Base-by-base conservation (phyloP, 2,329 filamentous ascomycete species). In the Westerdykella ornata region DNA sequence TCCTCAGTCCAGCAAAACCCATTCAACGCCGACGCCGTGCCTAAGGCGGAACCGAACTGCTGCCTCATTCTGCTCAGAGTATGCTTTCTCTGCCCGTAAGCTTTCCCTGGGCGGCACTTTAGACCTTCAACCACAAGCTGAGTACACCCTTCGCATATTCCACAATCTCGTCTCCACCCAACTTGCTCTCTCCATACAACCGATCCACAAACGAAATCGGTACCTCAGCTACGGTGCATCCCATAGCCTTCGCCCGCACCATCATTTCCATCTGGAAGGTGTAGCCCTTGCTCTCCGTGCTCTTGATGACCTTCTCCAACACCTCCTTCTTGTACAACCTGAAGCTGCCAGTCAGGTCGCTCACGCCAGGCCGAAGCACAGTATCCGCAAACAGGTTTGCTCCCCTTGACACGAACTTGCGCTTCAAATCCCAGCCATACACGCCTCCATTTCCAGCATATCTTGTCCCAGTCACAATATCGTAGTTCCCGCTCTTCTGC, bases 201-300 rank as follows among this genome's bases (percentile, higher is more conserved):
- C 92, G 81, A 67, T 98, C 94, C 31, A 97, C 92, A 66, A 98
- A 98, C 17, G 80, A 86, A 54, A 98, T 98, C 11, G 92, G 92
- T 46, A 95, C 90, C 75, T 98, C 92, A 13, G 86, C 87, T 22
- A 98, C 90, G 29, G 82, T 85, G 72, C 80, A 94, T 1, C 92
- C 90, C 86, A 96, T 89, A 13, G 85, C 86, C 79, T 96, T 96
- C 26, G 92, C 92, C 47, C 89, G 78, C 7, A 97, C 90, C 83
- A 96, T 97, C 81, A 98, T 85, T 76, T 96, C 90, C 92, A 98
- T 98, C 80, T 98, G 92, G 76, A 98, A 98, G 31, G 85, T 90
- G 68, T 97, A 98, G 2, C 92, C 92, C 72, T 97, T 95, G 65
- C 87, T 92, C 75, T 96, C 84, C 7, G 88, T 96, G 68, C 78